Evolutionary conservation across 345 rosid genomes (phyloP).

Genomic region (Camelina laxa): DNA sequence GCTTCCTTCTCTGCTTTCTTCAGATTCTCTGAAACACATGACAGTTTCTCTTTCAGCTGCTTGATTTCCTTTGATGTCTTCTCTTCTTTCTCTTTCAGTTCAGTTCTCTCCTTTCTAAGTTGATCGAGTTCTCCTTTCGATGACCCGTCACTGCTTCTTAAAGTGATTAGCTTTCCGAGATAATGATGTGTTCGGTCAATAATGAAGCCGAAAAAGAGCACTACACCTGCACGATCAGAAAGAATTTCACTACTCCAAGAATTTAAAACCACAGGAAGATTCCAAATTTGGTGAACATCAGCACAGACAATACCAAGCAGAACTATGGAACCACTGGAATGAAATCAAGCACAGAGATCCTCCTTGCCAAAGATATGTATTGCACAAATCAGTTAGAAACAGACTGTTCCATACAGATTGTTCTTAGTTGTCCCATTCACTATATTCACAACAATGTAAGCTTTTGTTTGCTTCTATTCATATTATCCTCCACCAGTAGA

Average conservation of each 20-base stretch:
- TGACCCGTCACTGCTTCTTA: slow-evolving; percentile 65
- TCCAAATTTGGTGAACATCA: neutral
- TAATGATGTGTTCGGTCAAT: slow-evolving; percentile 84
- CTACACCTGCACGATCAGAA: slow-evolving; percentile 63
- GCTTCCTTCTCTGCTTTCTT: slow-evolving; percentile 70
- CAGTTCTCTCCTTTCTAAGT: slow-evolving; percentile 61
- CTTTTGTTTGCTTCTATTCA: neutral
- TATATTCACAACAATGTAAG: neutral
- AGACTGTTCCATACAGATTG: neutral
- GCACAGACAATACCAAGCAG: neutral
- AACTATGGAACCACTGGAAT: neutral
- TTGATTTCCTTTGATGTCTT: slow-evolving; percentile 62
- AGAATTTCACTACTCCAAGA: neutral
- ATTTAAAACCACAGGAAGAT: slow-evolving; percentile 15
- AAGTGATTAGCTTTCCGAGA: slow-evolving; percentile 63
- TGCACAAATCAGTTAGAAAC: neutral
- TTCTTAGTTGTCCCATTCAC: neutral
- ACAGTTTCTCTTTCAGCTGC: slow-evolving; percentile 58
- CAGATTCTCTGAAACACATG: slow-evolving; percentile 54
- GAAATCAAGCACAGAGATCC: neutral
- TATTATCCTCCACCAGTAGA: neutral
- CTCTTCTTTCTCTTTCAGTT: slow-evolving; percentile 71
- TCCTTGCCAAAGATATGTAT: neutral
- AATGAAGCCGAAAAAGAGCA: slow-evolving; percentile 79
- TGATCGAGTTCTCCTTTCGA: slow-evolving; percentile 68